phyloP scores from a whole-genome alignment of 2,329 filamentous ascomycete genomes.

The Xylaria sp. region DNA sequence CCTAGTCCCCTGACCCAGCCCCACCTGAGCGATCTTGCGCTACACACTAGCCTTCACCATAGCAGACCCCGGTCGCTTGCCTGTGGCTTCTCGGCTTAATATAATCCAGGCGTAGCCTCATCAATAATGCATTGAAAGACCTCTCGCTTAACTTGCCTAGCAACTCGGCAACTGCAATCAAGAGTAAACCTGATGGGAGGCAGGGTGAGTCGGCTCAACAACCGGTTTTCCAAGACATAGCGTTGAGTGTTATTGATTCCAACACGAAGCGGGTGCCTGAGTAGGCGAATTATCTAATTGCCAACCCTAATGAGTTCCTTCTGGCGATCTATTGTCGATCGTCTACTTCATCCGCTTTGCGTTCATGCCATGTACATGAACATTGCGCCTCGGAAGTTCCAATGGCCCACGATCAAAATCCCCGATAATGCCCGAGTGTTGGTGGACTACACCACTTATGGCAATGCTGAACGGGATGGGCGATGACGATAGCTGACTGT shows the following conservation, averaged over 20 bases:
- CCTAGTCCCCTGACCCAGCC: conserved; percentile 23
- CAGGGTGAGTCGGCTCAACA: background rate
- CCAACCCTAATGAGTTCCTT: background rate
- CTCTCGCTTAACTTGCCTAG: background rate
- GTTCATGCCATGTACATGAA: background rate
- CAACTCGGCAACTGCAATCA: background rate
- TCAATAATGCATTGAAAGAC: conserved; percentile 1
- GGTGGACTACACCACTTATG: background rate
- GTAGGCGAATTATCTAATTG: background rate
- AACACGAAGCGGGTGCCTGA: background rate
- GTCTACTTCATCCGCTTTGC: background rate
- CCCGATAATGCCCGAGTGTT: background rate
- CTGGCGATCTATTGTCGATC: conserved; percentile 13
- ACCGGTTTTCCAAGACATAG: background rate
- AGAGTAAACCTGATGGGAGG: background rate
- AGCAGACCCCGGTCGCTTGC: background rate
- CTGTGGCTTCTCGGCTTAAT: conserved; percentile 21
- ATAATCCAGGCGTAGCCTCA: conserved; percentile 9
- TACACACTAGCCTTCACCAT: background rate
- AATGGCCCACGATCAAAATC: conserved; percentile 1
- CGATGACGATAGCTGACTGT: conserved; percentile 18
- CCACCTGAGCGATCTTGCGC: background rate
- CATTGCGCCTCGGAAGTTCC: too few species aligned
- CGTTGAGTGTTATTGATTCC: background rate
- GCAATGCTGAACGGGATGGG: background rate